Evolutionary conservation across 768 basidiomycete genomes (phyloP).

Genomic region (Ramaria sp.): DNA sequence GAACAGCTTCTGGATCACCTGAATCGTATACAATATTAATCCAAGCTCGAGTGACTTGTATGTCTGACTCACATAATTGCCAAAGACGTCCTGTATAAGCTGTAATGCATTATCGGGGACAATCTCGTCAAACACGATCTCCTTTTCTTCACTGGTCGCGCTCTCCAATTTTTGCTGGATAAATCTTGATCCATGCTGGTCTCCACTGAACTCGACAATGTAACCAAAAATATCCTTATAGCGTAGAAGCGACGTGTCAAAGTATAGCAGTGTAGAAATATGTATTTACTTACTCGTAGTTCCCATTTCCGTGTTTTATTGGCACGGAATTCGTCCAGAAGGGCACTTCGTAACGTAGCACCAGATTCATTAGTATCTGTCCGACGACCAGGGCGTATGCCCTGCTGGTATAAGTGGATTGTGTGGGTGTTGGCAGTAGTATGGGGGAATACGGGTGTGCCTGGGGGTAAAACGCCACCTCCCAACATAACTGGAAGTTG

Average conservation of each 20-base stretch:
- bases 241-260: not conserved
- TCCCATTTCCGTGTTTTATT: conserved; percentile 78
- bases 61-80: conserved; percentile 69
- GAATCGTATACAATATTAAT: conserved; percentile 5
- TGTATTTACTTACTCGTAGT: conserved; percentile 39
- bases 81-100: conserved; percentile 87
- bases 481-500: conserved; percentile 34
- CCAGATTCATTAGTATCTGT: conserved; percentile 27
- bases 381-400: conserved; percentile 35
- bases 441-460: conserved; percentile 35
- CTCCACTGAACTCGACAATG: conserved; percentile 84
- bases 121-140: conserved; percentile 79
- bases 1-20: conserved; percentile 92
- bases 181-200: conserved; percentile 97
- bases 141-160: conserved; percentile 70
- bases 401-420: conserved; percentile 29
- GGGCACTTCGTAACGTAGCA: conserved; percentile 46
- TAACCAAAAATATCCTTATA: conserved; percentile 78
- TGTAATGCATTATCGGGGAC: conserved; percentile 62
- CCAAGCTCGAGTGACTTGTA: not conserved
- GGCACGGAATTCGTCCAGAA: conserved; percentile 78
- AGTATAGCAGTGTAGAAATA: not conserved
- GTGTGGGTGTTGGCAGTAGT: conserved; percentile 18
- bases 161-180: conserved; percentile 81
- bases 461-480: conserved; percentile 16